Conservation (phyloP, 2,329 filamentous ascomycete genomes). For the Botryotinia narcissicola region DNA sequence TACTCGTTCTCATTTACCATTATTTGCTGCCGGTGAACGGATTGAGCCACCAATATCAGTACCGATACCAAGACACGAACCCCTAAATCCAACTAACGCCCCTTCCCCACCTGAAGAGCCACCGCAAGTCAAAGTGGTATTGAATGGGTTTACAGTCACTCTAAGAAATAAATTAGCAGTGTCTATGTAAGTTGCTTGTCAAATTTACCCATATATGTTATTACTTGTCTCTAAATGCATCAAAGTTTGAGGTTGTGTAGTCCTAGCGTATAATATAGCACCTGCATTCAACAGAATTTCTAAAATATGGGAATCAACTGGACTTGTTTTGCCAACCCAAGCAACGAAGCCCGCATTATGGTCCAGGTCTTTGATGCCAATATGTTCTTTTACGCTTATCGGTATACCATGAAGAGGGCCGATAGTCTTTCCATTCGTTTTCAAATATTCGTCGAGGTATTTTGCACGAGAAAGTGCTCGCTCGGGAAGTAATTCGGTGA, state of each 20-base stretch:
- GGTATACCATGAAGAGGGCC: constrained; percentile 48
- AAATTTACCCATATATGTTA: constrained; percentile 46
- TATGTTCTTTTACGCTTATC: constrained; percentile 53
- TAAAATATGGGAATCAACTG: constrained; percentile 49
- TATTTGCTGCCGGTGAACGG: constrained; percentile 47
- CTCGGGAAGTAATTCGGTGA: constrained; percentile 44
- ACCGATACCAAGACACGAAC: constrained; percentile 53
- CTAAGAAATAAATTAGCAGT: constrained; percentile 36
- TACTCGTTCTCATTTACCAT: constrained; percentile 37
- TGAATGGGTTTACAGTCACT: constrained; percentile 53
- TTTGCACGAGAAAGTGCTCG: constrained; percentile 38
- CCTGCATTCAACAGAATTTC: constrained; percentile 48
- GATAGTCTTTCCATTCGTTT: constrained; percentile 35
- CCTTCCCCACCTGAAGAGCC: constrained; percentile 58
- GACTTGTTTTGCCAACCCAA: constrained; percentile 46
- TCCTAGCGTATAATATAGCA: constrained; percentile 51
- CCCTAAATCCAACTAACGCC: constrained; percentile 50
- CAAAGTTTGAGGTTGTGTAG: constrained; percentile 53
- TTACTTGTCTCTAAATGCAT: constrained; percentile 53
- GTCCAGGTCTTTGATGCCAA: constrained; percentile 48
- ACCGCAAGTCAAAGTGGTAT: constrained; percentile 49
- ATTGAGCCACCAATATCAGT: constrained; percentile 53
- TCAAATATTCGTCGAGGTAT: constrained; percentile 39
- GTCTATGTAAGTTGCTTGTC: too few relatives aligned
- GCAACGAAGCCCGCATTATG: constrained; percentile 50